Base-by-base conservation (phyloP, 2,329 filamentous ascomycete genomes). In the Nemania serpens region DNA sequence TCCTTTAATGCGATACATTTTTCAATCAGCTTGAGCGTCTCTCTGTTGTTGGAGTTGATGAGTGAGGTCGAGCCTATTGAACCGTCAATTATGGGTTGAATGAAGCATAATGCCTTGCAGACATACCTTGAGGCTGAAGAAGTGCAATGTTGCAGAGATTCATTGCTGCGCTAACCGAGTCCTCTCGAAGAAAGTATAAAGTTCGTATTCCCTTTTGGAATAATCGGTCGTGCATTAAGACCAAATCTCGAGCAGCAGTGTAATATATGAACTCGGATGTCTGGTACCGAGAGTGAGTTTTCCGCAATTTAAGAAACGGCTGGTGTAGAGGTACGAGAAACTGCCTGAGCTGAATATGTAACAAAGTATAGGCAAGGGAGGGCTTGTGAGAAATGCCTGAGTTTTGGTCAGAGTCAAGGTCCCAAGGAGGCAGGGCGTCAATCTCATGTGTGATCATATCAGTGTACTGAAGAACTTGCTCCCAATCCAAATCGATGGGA, bases 261-360 rank as follows among this genome's bases (percentile, higher is more conserved):
- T 87, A 87, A 76, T 86, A 87, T 49, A 87, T 82, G 59, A 86
- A 84, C 66, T 87, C 84, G 1, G 84, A 86, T 68, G 84, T 84
- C 67, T 87, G 84, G 69, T 86, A 87, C 66, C 84, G 84, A 58
- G 84, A 84, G 72, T 86, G 84, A 62, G 80, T 78, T 73, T 83
- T 83, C 66, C 84, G 81, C 54, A 86, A 78, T 68, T 84, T 85
- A 33, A 88, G 77, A 69, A 84, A 87, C 1, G 84, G 83, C 63
- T 87, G 83, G 68, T 86, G 84, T 6, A 88, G 76, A 1, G 84
- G 83, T 62, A 87, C 83, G 59, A 87, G 85, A 73, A 86, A 87
- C 69, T 87, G 84, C 33, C 83, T 77, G 53, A 88, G 77, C 67
- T 88, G 84, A 54, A 88, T 81, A 69, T 87, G 84, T 12, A 88